These are phyloP conservation scores for Trametes gibbosa DNA, from an alignment of 768 basidiomycete species.

Conservation along the genomic window DNA sequence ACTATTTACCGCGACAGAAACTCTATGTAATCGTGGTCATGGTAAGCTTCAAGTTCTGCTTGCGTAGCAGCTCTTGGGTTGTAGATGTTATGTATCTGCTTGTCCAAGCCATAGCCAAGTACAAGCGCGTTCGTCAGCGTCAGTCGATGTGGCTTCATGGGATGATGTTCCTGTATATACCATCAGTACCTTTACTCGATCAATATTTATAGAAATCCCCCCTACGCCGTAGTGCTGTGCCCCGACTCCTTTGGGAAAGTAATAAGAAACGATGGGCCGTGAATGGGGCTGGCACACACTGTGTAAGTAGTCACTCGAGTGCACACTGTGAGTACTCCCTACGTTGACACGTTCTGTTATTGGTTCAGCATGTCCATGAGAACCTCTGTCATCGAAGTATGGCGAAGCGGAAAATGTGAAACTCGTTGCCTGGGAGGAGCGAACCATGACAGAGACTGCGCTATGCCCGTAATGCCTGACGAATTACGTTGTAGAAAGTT, in stretches of 20 bases:
- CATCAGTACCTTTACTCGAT: neutral
- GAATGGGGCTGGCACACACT: conserved; percentile 59
- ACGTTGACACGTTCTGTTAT: conserved; percentile 80
- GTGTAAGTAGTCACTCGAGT: conserved; percentile 1
- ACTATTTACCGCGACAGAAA: conserved; percentile 76
- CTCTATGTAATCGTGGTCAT: conserved; percentile 94
- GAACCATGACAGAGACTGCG: conserved; percentile 33
- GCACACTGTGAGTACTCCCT: conserved; percentile 15
- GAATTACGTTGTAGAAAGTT: neutral
- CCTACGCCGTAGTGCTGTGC: conserved; percentile 89
- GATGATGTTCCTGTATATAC: conserved; percentile 82
- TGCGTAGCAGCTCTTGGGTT: conserved; percentile 86
- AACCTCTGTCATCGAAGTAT: conserved; percentile 76
- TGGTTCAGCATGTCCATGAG: conserved; percentile 69
- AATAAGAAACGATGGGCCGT: conserved; percentile 91
- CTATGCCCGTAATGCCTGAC: too few relatives aligned
- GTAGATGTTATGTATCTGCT: conserved; percentile 90
- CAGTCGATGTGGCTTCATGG: conserved; percentile 98
- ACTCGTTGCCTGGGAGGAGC: conserved; percentile 42
- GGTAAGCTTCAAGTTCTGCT: conserved; percentile 86
- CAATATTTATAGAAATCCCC: conserved; percentile 36
- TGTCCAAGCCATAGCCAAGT: conserved; percentile 93
- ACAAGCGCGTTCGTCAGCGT: conserved; percentile 95
- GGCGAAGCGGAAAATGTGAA: conserved; percentile 59
- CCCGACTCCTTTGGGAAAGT: conserved; percentile 91